Conservation (phyloP, 2,329 filamentous ascomycete genomes). For the Ophiostoma perfectum region DNA sequence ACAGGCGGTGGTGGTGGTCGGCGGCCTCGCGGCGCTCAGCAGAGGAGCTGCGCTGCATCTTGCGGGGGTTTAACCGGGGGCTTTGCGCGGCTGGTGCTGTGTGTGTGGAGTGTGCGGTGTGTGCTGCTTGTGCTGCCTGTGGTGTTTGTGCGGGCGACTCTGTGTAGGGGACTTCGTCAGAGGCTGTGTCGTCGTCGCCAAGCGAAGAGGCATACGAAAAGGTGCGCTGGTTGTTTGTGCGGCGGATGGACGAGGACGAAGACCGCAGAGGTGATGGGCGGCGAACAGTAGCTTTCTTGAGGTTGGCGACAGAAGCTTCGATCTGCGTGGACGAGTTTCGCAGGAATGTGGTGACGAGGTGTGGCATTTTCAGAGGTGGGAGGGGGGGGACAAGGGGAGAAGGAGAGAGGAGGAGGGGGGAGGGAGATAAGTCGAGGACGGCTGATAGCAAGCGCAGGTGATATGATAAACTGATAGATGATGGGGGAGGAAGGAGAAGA, state of each 20-base stretch:
- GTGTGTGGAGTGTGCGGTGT: not conserved
- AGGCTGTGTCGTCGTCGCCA: conserved; percentile 32
- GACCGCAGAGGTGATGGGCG: conserved; percentile 31
- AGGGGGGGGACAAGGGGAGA: not conserved
- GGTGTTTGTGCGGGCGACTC: not conserved
- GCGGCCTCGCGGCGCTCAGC: conserved; percentile 26
- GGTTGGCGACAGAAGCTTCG: conserved; percentile 46
- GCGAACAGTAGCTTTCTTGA: conserved; percentile 41
- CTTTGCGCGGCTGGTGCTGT: not conserved
- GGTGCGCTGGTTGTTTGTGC: conserved; percentile 33
- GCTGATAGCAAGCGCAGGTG: not conserved
- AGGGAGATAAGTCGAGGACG: not conserved
- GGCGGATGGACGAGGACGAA: conserved; percentile 27
- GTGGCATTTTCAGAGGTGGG: conserved; percentile 43
- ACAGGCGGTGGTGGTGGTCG: conserved; percentile 37
- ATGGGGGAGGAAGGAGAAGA: not conserved
- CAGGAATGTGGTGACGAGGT: conserved; percentile 54
- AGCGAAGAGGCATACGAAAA: conserved; percentile 37
- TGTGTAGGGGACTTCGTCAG: conserved; percentile 11
- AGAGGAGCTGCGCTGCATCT: conserved; percentile 25
- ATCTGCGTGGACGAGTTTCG: conserved; percentile 45
- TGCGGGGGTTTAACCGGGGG: conserved; percentile 8
- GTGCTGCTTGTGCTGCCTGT: not conserved
- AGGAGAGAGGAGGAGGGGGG: not conserved
- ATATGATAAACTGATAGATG: not conserved